These are phyloP conservation scores for Aureobasidium uvarum DNA, from an alignment of 2,329 filamentous ascomycete species.

Conservation along the genomic window DNA sequence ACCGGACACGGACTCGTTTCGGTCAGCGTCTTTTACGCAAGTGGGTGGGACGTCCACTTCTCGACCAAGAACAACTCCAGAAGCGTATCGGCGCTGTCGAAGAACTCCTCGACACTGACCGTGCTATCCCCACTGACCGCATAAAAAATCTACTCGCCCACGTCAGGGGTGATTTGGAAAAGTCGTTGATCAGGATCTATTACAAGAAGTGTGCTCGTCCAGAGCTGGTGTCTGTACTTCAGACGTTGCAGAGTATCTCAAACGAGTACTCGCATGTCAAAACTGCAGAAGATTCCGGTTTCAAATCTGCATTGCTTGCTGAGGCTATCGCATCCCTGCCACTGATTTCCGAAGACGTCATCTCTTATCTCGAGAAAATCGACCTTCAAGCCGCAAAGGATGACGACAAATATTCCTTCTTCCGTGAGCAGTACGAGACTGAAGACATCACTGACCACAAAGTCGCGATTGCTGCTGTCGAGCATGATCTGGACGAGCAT, in stretches of 20 bases:
- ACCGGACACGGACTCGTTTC: conserved; percentile 87
- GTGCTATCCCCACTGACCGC: conserved; percentile 67
- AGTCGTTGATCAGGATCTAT: conserved; percentile 91
- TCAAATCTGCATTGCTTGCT: conserved; percentile 66
- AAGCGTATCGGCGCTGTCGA: conserved; percentile 80
- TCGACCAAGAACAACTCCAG: conserved; percentile 72
- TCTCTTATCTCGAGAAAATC: conserved; percentile 77
- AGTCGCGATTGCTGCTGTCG: conserved; percentile 86
- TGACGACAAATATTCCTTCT: conserved; percentile 94
- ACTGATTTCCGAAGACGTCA: conserved; percentile 68
- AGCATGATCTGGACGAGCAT: conserved; percentile 82
- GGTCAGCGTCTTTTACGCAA: conserved; percentile 85
- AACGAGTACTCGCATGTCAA: conserved; percentile 71
- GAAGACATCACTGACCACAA: conserved; percentile 88
- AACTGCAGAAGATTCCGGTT: conserved; percentile 64
- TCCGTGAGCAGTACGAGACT: conserved; percentile 80
- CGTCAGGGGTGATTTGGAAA: conserved; percentile 80
- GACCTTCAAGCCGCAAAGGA: conserved; percentile 77
- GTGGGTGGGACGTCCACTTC: conserved; percentile 88
- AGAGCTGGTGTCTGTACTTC: conserved; percentile 80
- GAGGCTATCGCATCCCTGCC: conserved; percentile 74
- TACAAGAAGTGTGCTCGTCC: conserved; percentile 93
- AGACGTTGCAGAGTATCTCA: conserved; percentile 78
- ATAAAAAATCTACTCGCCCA: conserved; percentile 68
- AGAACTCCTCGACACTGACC: conserved; percentile 71